Percentiles rank a stretch among this genome's conserved stretches.
Evolutionary conservation across 192 early-diverging fungal genomes (phyloP).

Genomic region (Coemansia aciculifera): DNA sequence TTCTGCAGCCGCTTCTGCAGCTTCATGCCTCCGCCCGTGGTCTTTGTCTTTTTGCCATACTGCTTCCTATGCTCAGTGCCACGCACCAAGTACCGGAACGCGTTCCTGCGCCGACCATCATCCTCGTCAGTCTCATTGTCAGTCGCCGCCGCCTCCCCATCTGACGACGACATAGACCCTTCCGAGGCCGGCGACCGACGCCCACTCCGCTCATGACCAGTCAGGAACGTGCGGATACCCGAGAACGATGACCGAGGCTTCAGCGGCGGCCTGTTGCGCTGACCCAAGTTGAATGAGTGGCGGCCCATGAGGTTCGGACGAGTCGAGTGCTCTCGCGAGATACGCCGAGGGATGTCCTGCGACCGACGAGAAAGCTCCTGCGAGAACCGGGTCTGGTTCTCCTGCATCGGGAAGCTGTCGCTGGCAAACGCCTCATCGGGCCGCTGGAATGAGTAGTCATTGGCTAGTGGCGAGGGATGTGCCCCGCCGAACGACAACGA

Average conservation of each 20-base stretch:
- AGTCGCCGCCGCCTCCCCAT: conserved; percentile 10
- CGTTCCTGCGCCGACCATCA: conserved; percentile 35
- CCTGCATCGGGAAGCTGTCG: conserved; percentile 46
- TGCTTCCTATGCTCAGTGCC: conserved; percentile 55
- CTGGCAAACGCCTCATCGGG: conserved; percentile 49
- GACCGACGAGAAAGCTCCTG: conserved; percentile 32
- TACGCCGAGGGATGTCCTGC: conserved; percentile 13
- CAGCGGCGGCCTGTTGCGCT: conserved; percentile 10
- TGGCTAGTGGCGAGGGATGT: neutral
- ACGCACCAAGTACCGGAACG: conserved; percentile 47
- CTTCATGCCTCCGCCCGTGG: neutral
- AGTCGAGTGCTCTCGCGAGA: conserved; percentile 16
- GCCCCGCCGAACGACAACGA: conserved; percentile 31
- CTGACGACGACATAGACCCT: conserved; percentile 23
- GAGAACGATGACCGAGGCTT: conserved; percentile 41
- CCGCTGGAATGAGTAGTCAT: conserved; percentile 44
- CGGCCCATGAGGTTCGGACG: conserved; percentile 15
- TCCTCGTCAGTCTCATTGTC: conserved; percentile 18
- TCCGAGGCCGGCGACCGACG: conserved; percentile 4
- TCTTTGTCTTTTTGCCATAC: conserved; percentile 9
- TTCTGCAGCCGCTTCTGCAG: conserved; percentile 38
- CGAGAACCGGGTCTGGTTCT: conserved; percentile 28
- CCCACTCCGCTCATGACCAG: conserved; percentile 11
- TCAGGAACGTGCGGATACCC: conserved; percentile 26
- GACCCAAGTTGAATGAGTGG: conserved; percentile 32